Base-by-base conservation (phyloP, 768 basidiomycete species). In the Mycena olivaceomarginata region DNA sequence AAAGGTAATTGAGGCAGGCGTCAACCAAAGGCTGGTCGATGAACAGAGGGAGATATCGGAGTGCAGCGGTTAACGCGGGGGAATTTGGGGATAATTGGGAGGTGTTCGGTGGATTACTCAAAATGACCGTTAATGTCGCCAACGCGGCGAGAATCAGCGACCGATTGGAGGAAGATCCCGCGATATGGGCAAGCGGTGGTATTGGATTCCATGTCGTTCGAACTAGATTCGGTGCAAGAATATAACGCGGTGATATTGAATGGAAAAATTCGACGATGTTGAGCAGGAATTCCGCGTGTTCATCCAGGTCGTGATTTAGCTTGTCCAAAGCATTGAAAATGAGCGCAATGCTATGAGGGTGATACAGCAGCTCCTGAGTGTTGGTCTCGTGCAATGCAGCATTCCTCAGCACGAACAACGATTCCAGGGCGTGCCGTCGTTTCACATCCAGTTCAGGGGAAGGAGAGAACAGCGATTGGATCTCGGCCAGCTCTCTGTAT, bases 331-430 rank as follows among this genome's bases (percentile, higher is more conserved):
- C 89, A 56, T 91, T 90, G 73, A 94, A 87, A 25, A 96, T 88
- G 11, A 97, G 85, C 15, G 92, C 90, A 69, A 93, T 87, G 2
- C 94, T 94, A 57, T 92, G 91, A 16, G 90, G 87, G 77, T 93
- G 91, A 25, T 84, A 85, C 4, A 90, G 85, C 40, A 97, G 87
- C 74, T 94, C 92, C 53, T 87, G 83, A 4, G 92, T 91, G 79
- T 96, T 97, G 67, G 88, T 87, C 60, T 94, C 93, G 76, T 93
- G 90, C 57, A 94, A 85, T n/a, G 94, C 91, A 8, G 94, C 90
- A 83, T 98, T 98, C n/a, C 97, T 92, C 56, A 99, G 89, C 73
- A 98, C 89, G 78, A 96, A 94, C 57, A 97, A 88, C 2, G 95
- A 95, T 82, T 98, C 96, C 51, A 94, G 87, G n/a, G 97, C 96